Percentiles rank a stretch among this genome's conserved stretches.
These are phyloP conservation scores for Paspalum notatum DNA, from an alignment of 176 grass and related monocot genomes.

Conservation along the genomic window DNA sequence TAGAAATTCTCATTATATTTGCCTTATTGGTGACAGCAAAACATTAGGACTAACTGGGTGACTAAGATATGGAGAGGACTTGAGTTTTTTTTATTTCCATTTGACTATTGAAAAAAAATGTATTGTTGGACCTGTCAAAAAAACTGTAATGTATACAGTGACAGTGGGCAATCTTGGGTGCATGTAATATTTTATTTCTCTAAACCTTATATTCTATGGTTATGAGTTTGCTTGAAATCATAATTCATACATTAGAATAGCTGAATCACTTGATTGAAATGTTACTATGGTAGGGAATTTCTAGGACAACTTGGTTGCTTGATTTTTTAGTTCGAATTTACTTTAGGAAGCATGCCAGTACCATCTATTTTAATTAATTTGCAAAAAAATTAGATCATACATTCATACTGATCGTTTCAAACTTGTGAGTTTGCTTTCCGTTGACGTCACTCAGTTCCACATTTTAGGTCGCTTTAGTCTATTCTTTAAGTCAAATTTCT, in stretches of 20 bases:
- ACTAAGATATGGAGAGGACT: not conserved
- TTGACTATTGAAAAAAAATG: not conserved
- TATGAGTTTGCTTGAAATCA: not conserved
- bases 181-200: not conserved
- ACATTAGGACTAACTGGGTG: not conserved
- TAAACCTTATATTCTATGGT: not conserved
- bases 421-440: not conserved
- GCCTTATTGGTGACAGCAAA: not conserved
- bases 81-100: not conserved
- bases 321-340: not conserved
- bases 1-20: not conserved
- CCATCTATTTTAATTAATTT: not conserved
- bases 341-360: not conserved
- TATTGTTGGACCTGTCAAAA: not conserved
- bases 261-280: not conserved
- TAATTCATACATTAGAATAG: not conserved
- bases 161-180: not conserved
- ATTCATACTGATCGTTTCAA: not conserved
- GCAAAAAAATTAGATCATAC: not conserved
- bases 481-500: too few relatives aligned
- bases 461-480: too few relatives aligned
- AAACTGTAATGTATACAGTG: not conserved
- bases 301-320: not conserved
- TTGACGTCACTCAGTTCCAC: not conserved
- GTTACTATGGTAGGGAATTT: not conserved